These are phyloP conservation scores for Coemansia sp. DNA, from an alignment of 192 early-diverging fungal genomes.

Conservation along the genomic window DNA sequence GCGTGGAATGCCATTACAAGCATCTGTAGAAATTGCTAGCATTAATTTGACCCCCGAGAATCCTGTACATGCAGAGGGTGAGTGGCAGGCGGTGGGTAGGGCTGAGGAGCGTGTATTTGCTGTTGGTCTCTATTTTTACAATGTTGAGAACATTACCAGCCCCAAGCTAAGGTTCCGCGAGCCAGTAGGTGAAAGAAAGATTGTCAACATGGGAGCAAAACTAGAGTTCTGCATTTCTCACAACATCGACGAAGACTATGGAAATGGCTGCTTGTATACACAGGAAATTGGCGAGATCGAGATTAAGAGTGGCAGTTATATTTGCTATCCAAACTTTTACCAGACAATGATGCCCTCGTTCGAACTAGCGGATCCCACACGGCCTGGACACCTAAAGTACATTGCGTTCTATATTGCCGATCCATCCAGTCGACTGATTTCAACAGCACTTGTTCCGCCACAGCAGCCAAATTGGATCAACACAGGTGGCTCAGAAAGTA, in stretches of 20 bases:
- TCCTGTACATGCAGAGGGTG: conserved; percentile 56
- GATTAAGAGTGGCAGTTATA: conserved; percentile 58
- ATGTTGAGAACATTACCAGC: too few relatives aligned
- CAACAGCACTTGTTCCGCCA: background rate
- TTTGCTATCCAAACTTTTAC: conserved; percentile 58
- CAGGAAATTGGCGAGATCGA: conserved; percentile 56
- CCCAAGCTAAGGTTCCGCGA: conserved; percentile 54
- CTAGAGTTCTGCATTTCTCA: background rate
- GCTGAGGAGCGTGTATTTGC: conserved; percentile 52
- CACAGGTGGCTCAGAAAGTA: too few relatives aligned
- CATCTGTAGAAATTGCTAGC: conserved; percentile 71
- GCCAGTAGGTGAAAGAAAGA: background rate
- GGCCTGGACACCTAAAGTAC: background rate
- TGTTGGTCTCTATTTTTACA: too few relatives aligned
- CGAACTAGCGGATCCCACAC: conserved; percentile 28
- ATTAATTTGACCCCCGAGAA: conserved; percentile 69
- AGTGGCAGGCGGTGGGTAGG: conserved; percentile 76
- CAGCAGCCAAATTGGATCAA: background rate
- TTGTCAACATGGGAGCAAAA: background rate
- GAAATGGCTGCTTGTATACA: background rate
- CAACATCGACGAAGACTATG: background rate
- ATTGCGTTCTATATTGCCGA: background rate
- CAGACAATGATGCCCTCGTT: too few relatives aligned
- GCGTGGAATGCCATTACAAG: conserved; percentile 43
- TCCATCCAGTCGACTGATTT: background rate